These are phyloP conservation scores for Naganishia albida DNA, from an alignment of 1,284 basidiomycete species.

Conservation along the genomic window DNA sequence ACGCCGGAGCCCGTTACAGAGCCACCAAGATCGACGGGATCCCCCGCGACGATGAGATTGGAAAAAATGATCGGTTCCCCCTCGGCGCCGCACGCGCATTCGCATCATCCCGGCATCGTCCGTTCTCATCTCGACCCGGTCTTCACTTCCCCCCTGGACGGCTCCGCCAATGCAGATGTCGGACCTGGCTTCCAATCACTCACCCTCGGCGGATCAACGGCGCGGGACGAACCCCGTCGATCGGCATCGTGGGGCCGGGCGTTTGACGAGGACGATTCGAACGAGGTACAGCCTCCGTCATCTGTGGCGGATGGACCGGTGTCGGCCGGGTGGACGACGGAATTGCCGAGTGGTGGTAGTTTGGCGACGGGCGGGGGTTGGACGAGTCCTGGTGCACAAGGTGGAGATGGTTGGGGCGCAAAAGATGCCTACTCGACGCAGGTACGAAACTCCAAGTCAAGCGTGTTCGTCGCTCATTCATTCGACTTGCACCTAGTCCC, in stretches of 20 bases:
- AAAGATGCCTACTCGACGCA: background rate
- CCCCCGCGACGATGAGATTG: background rate
- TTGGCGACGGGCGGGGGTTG: background rate
- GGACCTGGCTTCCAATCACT: constrained; percentile 1
- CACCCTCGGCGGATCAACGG: constrained; percentile 1
- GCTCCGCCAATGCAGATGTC: background rate
- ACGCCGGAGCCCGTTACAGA: background rate
- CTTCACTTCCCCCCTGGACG: constrained; percentile 1
- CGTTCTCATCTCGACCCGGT: constrained; percentile 6
- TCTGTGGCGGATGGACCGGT: background rate
- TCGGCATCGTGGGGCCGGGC: constrained; percentile 27
- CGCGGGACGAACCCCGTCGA: background rate
- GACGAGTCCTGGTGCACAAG: background rate
- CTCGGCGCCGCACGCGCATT: background rate
- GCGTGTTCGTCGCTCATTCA: background rate
- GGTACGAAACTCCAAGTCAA: background rate
- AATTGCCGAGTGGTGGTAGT: background rate
- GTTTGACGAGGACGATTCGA: constrained; percentile 20
- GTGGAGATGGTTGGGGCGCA: background rate
- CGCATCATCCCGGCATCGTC: background rate
- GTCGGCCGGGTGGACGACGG: constrained; percentile 6
- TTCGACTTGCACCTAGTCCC: background rate
- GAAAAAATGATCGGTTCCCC: background rate
- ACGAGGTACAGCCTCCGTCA: background rate
- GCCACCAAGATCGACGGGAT: no score